Evolutionary conservation across 805 yeast genomes (phyloP).

Genomic region (Yamadazyma nakazawae): DNA sequence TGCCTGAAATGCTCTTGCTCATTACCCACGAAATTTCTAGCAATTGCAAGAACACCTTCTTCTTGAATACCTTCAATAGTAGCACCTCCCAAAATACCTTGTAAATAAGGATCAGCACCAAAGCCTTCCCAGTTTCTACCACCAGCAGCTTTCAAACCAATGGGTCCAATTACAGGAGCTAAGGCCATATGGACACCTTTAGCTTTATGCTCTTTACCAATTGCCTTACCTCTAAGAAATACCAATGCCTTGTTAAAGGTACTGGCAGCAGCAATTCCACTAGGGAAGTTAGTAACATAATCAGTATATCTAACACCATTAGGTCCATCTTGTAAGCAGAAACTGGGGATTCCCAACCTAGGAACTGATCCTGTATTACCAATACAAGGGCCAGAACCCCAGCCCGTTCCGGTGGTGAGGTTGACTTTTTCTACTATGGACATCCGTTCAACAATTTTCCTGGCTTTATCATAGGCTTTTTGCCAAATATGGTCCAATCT

Average conservation of each 20-base stretch:
- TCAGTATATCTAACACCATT: conserved; percentile 59
- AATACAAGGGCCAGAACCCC: conserved; percentile 60
- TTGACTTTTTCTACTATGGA: conserved; percentile 58
- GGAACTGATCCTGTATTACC: conserved; percentile 62
- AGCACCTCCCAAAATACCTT: conserved; percentile 51
- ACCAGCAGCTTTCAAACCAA: conserved; percentile 59
- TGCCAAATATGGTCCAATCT: conserved; percentile 53
- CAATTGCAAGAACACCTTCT: conserved; percentile 55
- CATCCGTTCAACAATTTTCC: conserved; percentile 53
- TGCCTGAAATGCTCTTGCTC: conserved; percentile 63
- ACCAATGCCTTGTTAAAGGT: conserved; percentile 54
- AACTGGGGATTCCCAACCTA: conserved; percentile 49
- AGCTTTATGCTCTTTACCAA: conserved; percentile 51
- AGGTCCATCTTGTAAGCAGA: conserved; percentile 64
- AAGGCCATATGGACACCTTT: conserved; percentile 56
- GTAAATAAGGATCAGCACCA: conserved; percentile 59
- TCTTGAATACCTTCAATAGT: conserved; percentile 55
- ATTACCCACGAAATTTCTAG: conserved; percentile 56
- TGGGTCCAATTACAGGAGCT: conserved; percentile 60
- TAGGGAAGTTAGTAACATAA: conserved; percentile 53
- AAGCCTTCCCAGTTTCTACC: conserved; percentile 67
- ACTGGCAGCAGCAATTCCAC: conserved; percentile 57
- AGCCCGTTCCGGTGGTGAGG: conserved; percentile 61
- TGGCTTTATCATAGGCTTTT: conserved; percentile 53
- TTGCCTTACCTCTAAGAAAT: conserved; percentile 51